Conservation (phyloP, 371 early-diverging fungal species). For the Mortierella sp. region DNA sequence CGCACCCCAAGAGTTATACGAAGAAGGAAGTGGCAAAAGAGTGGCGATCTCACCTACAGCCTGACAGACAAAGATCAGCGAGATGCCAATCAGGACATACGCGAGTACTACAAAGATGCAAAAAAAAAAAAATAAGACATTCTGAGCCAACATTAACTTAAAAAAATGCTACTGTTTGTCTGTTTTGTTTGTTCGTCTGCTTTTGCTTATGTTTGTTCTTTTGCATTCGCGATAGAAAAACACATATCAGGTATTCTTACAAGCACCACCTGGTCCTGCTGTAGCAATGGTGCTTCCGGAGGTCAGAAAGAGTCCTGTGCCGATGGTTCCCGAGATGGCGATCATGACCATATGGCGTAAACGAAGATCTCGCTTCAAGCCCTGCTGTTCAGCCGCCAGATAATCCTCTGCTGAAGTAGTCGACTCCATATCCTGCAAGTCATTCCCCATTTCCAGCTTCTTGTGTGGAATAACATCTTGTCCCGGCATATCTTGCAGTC, state of each 20-base stretch:
- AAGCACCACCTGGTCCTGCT: conserved; percentile 84
- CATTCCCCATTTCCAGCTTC: too few species aligned
- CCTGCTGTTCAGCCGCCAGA: conserved; percentile 6
- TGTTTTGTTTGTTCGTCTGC: too few species aligned
- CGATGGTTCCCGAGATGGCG: conserved; percentile 80
- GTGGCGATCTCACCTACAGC: conserved; percentile 90
- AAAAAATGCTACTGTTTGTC: too few species aligned
- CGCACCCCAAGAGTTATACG: conserved; percentile 82
- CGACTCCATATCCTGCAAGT: too few species aligned
- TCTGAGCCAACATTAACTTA: too few species aligned
- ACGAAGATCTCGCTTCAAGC: conserved; percentile 65
- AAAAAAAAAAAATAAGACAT: background rate
- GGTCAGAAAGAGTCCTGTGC: conserved; percentile 87
- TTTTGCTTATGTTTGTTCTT: too few species aligned
- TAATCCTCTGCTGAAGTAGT: too few species aligned
- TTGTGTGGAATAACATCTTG: too few species aligned
- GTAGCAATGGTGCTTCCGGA: conserved; percentile 76
- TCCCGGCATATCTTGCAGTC: too few species aligned
- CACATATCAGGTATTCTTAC: too few species aligned
- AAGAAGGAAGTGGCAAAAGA: conserved; percentile 81
- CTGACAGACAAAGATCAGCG: conserved; percentile 84
- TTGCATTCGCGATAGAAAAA: too few species aligned
- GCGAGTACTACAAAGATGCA: conserved; percentile 66
- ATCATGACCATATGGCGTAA: conserved; percentile 84
- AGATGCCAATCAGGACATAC: conserved; percentile 74